Base-by-base conservation (phyloP, 257 asterid genomes). In the Marsdenia floribunda region DNA sequence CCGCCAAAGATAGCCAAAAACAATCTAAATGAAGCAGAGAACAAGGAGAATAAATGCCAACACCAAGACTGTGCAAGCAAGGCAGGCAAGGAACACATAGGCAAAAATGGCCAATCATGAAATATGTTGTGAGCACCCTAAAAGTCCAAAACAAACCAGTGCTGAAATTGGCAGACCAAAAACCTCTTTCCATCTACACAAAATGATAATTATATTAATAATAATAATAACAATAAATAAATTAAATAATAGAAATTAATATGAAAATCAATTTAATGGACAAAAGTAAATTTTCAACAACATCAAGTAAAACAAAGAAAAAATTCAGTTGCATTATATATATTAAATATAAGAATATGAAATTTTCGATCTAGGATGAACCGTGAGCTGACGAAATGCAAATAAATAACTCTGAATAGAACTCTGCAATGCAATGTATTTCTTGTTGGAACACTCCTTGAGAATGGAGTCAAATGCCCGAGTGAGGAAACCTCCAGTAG, bases 381-480 rank as follows among this genome's bases (percentile, higher is more conserved):
- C 26, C 19, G 7, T 5, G 63, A 75, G 74, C 14, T 53, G 52
- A 40, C 53, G 77, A 46, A 61, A 67, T 77, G 70, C 77, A 94
- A 98, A 98, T 79, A 89, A 79, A 83, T 85, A 92, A 69, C 82
- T 77, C 86, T 84, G 93, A 80, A 92, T 83, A 71, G 97, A 92
- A 38, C 89, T 66, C 78, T 90, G 97, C 15, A 94, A 87, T 71
- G 88, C 80, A 57, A 79, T 52, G 80, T 79, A 89, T 80, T 89
- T 92, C 85, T 80, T 92, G 76, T 79, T 82, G 71, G 96, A 83
- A 80, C 93, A 88, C 85, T 94, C 99, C 77, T 92, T 94, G 85
- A 92, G 93, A 96, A 94, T 92, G 70, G 96, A 87, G 81, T 94
- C 97, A 73, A 92, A 92, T 71, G 99, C 99, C 80, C 99, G 89